phyloP scores from a whole-genome alignment of 164 flowering plant species.

The Kingdonia uniflora region DNA sequence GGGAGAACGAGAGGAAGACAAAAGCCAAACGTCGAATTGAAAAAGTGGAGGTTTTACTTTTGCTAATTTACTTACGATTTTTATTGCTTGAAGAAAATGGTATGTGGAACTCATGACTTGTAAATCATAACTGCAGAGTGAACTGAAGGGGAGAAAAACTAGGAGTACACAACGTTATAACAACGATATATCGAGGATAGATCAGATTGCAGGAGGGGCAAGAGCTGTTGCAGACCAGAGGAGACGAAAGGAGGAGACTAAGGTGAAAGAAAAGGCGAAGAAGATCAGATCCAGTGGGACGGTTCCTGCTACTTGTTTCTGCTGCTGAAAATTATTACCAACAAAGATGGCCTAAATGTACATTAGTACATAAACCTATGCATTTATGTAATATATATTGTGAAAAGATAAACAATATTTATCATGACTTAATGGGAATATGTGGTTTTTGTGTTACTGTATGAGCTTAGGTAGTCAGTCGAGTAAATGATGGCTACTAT shows the following conservation, averaged over 20 bases:
- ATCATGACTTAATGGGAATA: too few relatives aligned
- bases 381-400: too few relatives aligned
- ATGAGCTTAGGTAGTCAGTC: too few relatives aligned
- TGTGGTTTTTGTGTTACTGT: too few relatives aligned
- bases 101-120: not conserved
- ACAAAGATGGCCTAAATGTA: not conserved
- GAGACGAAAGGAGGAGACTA: slow-evolving; percentile 40
- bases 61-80: not conserved
- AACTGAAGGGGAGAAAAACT: slow-evolving; percentile 34
- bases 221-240: slow-evolving; percentile 45
- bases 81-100: not conserved
- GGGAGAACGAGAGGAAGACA: slow-evolving; percentile 62
- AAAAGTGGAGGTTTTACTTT: slow-evolving; percentile 37
- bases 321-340: slow-evolving; percentile 25
- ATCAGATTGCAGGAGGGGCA: slow-evolving; percentile 49
- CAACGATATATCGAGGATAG: slow-evolving; percentile 39
- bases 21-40: slow-evolving; percentile 38
- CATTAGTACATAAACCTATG: too few relatives aligned
- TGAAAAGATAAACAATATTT: too few relatives aligned
- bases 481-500: too few relatives aligned
- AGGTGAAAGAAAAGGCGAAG: slow-evolving; percentile 44
- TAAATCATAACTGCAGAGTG: slow-evolving; percentile 27
- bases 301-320: slow-evolving; percentile 32
- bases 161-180: slow-evolving; percentile 29
- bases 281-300: slow-evolving; percentile 41